phyloP scores from a whole-genome alignment of 305 asterid species.

The Fraxinus sp. region DNA sequence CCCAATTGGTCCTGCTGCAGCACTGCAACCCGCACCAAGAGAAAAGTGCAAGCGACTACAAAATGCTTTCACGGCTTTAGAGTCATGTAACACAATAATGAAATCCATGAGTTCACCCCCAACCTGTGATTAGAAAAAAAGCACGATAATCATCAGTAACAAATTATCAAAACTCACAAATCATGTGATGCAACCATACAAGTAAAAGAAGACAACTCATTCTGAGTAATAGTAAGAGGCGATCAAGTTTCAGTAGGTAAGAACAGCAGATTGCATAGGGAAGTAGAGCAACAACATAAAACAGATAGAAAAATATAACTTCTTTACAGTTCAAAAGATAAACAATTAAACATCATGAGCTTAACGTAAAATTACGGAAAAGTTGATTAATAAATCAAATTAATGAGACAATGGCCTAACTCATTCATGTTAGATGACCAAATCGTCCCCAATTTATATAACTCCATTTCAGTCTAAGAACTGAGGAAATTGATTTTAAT shows the following conservation, averaged over 20 bases:
- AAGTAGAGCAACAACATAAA: constrained; percentile 22
- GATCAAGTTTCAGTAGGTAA: background rate
- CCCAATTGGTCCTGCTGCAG: constrained; percentile 96
- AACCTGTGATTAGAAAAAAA: constrained; percentile 40
- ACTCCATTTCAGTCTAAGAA: background rate
- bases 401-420: background rate
- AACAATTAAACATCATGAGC: background rate
- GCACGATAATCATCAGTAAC: background rate
- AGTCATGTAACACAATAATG: constrained; percentile 84
- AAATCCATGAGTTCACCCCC: constrained; percentile 97
- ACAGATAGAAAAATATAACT: constrained; percentile 26
- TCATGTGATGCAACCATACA: constrained; percentile 28
- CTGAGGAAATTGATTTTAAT: constrained; percentile 5
- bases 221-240: background rate
- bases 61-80: constrained; percentile 87
- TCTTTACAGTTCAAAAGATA: constrained; percentile 18
- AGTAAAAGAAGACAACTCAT: background rate
- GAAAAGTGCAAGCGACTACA: constrained; percentile 90
- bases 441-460: background rate
- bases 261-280: background rate
- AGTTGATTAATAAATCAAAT: background rate
- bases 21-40: constrained; percentile 99
- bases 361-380: background rate
- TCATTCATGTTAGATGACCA: background rate
- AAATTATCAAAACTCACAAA: constrained; percentile 23